Evolutionary conservation across 1,284 basidiomycete genomes (phyloP).

Genomic region (Porogramme epimiltina): DNA sequence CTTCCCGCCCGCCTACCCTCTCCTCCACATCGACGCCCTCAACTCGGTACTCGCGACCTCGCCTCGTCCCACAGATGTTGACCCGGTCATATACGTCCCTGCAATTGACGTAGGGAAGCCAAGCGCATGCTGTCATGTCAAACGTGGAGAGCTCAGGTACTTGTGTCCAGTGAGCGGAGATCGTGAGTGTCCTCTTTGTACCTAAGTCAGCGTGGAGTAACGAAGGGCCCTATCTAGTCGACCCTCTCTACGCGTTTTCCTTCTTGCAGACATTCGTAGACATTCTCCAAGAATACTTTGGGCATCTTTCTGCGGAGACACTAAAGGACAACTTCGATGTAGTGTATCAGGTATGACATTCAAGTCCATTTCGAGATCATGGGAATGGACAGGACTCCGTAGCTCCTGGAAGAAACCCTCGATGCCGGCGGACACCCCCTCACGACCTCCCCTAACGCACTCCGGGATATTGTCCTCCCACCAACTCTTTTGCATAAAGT

Average conservation of each 20-base stretch:
- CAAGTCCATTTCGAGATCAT: background rate
- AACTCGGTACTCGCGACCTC: conserved; percentile 71
- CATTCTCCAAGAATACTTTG: conserved; percentile 88
- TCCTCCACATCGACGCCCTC: conserved; percentile 85
- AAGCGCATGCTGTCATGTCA: conserved; percentile 81
- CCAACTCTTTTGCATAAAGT: conserved; percentile 84
- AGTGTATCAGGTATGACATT: conserved; percentile 80
- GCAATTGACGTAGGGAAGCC: conserved; percentile 49
- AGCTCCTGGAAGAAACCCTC: conserved; percentile 95
- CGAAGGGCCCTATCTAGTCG: conserved; percentile 55
- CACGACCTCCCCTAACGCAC: conserved; percentile 90
- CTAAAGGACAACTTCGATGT: conserved; percentile 95
- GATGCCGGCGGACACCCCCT: conserved; percentile 91
- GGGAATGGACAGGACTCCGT: background rate
- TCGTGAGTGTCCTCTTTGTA: conserved; percentile 46
- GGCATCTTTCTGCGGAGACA: conserved; percentile 67
- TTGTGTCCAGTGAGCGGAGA: conserved; percentile 83
- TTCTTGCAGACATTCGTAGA: conserved; percentile 87
- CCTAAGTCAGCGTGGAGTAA: background rate
- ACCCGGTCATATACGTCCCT: conserved; percentile 71
- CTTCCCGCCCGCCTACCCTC: conserved; percentile 75
- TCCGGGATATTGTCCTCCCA: conserved; percentile 91
- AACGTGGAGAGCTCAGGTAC: conserved; percentile 75
- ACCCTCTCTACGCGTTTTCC: conserved; percentile 88
- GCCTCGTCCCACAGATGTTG: conserved; percentile 53